Conservation (phyloP, 73 alveolate species). For the Paramecium primaurelia region DNA sequence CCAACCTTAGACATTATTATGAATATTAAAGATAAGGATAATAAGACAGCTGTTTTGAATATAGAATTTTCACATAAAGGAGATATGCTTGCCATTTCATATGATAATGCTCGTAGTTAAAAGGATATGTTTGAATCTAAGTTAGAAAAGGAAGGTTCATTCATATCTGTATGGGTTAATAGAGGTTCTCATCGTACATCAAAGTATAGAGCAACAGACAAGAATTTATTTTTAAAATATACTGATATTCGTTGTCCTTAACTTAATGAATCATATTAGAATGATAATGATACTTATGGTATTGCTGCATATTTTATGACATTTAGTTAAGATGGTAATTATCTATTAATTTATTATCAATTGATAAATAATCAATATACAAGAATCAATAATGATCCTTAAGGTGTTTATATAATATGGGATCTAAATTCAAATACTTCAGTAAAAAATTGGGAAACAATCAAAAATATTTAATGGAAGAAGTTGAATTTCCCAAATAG, state of each 20-base stretch:
- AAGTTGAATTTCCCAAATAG: constrained; percentile 54
- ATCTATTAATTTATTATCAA: constrained; percentile 48
- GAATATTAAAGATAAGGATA: constrained; percentile 30
- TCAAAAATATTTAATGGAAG: constrained; percentile 51
- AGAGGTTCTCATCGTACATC: constrained; percentile 32
- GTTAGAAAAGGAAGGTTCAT: constrained; percentile 61
- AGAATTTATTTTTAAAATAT: constrained; percentile 40
- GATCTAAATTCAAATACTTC: constrained; percentile 56
- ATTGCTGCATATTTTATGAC: constrained; percentile 61
- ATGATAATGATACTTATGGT: constrained; percentile 55
- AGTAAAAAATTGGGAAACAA: constrained; percentile 54
- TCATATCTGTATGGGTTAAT: constrained; percentile 43
- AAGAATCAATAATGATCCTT: constrained; percentile 51
- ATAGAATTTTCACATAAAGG: constrained; percentile 50
- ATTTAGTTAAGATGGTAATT: constrained; percentile 48
- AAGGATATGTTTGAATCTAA: constrained; percentile 43
- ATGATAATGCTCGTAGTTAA: constrained; percentile 43
- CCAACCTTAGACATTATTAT: constrained; percentile 18
- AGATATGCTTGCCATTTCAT: constrained; percentile 58
- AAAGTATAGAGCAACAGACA: constrained; percentile 38
- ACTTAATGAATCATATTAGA: constrained; percentile 44
- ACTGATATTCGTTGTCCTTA: constrained; percentile 56
- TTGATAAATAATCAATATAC: constrained; percentile 46
- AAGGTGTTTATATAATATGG: constrained; percentile 58
- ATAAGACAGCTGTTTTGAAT: constrained; percentile 52